Conservation (phyloP, 2,329 filamentous ascomycete genomes). For the Scedosporium minutisporum region DNA sequence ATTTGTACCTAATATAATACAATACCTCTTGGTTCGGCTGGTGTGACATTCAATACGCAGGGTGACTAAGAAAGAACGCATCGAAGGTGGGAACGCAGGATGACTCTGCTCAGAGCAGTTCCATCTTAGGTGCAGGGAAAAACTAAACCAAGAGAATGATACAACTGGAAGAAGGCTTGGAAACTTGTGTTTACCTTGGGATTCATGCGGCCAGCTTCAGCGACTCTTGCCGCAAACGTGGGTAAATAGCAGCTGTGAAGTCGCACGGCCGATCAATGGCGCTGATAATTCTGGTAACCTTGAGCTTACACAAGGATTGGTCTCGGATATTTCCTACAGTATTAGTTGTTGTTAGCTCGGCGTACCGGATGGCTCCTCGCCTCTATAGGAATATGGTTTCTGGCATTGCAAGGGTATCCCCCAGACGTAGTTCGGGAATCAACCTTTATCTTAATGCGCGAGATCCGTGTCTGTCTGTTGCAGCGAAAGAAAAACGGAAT, state of each 20-base stretch:
- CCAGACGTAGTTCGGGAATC: too few species aligned
- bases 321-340: too few species aligned
- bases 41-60: neutral
- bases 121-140: neutral
- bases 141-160: neutral
- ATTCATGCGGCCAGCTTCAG: neutral
- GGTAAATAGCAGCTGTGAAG: neutral
- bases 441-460: too few species aligned
- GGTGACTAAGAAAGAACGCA: neutral
- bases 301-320: neutral
- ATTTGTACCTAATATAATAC: slow-evolving; percentile 7
- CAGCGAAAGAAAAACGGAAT: neutral
- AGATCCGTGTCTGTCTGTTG: too few species aligned
- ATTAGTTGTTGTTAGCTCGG: too few species aligned
- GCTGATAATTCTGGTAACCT: neutral
- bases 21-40: neutral
- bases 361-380: too few species aligned
- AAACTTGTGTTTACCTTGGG: neutral
- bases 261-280: neutral
- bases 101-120: too few species aligned
- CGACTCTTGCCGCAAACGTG: neutral
- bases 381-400: too few species aligned
- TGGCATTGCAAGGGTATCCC: too few species aligned
- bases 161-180: neutral
- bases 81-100: neutral